These are phyloP conservation scores for Cantharellus cinnabarinus DNA, from an alignment of 768 basidiomycete genomes.

Conservation along the genomic window DNA sequence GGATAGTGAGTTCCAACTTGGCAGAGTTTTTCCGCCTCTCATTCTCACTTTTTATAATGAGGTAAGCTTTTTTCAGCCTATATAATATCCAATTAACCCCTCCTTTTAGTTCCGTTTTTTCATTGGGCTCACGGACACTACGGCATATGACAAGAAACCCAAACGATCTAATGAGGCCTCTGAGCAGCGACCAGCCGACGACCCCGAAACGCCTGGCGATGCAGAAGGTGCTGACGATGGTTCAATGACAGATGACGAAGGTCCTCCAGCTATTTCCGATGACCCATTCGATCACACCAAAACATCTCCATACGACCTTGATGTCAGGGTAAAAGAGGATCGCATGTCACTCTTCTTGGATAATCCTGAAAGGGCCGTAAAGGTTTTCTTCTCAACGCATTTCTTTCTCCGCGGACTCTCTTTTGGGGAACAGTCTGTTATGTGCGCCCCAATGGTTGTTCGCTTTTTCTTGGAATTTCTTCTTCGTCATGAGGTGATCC, in stretches of 20 bases:
- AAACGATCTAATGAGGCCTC: background rate
- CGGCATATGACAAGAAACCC: background rate
- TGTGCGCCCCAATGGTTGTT: constrained; percentile 32
- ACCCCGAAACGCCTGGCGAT: constrained; percentile 11
- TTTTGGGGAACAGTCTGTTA: constrained; percentile 39
- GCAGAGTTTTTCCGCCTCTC: constrained; percentile 15
- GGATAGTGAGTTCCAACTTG: constrained; percentile 31
- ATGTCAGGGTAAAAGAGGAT: constrained; percentile 4
- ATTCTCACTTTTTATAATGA: constrained; percentile 40
- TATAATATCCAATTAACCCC: background rate
- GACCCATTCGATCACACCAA: constrained; percentile 2
- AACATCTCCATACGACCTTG: background rate
- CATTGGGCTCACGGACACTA: constrained; percentile 27
- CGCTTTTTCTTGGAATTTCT: constrained; percentile 41
- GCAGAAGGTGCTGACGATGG: constrained; percentile 2
- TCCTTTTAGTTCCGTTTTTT: constrained; percentile 36
- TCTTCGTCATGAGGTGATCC: constrained; percentile 33
- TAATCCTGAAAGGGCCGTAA: constrained; percentile 36
- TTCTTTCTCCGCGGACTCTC: constrained; percentile 47
- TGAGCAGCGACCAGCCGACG: background rate
- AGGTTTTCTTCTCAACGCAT: constrained; percentile 50
- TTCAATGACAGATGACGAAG: constrained; percentile 15
- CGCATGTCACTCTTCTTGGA: constrained; percentile 32
- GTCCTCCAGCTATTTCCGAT: constrained; percentile 3
- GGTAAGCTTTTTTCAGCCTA: constrained; percentile 20